These are phyloP conservation scores for Apodospora peruviana DNA, from an alignment of 495 filamentous ascomycete species.

Conservation along the genomic window DNA sequence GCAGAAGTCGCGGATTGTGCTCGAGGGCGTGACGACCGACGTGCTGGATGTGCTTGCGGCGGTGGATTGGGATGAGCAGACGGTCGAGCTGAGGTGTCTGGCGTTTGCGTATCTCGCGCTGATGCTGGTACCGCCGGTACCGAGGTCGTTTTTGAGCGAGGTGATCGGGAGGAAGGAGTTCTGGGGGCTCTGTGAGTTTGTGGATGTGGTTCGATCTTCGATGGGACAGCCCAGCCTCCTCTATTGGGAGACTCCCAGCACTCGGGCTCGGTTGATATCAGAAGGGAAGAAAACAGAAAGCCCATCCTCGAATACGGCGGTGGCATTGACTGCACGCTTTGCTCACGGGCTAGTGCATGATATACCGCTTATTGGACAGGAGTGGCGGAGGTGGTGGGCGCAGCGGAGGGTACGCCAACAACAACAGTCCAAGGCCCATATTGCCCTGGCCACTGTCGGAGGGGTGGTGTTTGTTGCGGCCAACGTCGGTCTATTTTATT, in stretches of 20 bases:
- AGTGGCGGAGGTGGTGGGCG: conserved; percentile 12
- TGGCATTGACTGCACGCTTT: background rate
- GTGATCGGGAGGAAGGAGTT: conserved; percentile 51
- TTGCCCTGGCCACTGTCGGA: conserved; percentile 12
- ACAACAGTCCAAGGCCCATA: background rate
- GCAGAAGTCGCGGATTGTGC: conserved; percentile 53
- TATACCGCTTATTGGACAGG: conserved; percentile 6
- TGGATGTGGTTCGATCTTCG: conserved; percentile 34
- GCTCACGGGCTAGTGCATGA: conserved; percentile 6
- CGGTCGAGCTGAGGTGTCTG: conserved; percentile 70
- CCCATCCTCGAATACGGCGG: conserved; percentile 8
- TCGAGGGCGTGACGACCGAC: conserved; percentile 62
- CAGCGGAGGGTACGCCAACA: conserved; percentile 8
- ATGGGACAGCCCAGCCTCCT: conserved; percentile 22
- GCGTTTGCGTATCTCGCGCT: conserved; percentile 72
- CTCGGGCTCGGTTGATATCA: conserved; percentile 9
- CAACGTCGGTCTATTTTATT: conserved; percentile 2
- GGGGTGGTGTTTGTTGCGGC: conserved; percentile 18
- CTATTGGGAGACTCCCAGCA: background rate
- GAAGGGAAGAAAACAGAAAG: background rate
- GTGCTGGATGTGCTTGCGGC: conserved; percentile 64
- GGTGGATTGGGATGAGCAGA: conserved; percentile 45
- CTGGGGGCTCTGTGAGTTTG: conserved; percentile 48
- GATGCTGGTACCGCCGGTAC: conserved; percentile 63
- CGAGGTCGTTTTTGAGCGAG: conserved; percentile 65